phyloP scores from a whole-genome alignment of 1,284 basidiomycete genomes.

The Ceratobasidium sp. region DNA sequence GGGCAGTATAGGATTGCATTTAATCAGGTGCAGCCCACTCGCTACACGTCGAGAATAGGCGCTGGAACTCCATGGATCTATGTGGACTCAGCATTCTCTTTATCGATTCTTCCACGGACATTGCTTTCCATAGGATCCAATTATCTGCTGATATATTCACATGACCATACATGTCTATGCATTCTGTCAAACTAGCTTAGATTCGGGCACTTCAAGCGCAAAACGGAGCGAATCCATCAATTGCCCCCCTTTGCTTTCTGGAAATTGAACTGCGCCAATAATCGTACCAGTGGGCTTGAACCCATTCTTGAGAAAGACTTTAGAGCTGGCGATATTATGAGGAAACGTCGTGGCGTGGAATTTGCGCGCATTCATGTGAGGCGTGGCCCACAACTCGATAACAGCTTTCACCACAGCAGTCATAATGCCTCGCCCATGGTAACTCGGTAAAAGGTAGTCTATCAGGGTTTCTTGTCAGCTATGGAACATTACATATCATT shows the following conservation, averaged over 20 bases:
- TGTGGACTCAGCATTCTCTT: too few species aligned
- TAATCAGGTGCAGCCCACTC: too few species aligned
- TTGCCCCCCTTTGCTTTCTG: slow-evolving; percentile 24
- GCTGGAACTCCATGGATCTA: too few species aligned
- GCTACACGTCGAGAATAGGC: too few species aligned
- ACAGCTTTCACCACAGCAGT: slow-evolving; percentile 60
- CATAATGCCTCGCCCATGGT: slow-evolving; percentile 73
- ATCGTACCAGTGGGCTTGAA: slow-evolving; percentile 52
- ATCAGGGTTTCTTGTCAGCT: not conserved
- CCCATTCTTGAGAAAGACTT: slow-evolving; percentile 69
- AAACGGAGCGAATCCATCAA: slow-evolving; percentile 4
- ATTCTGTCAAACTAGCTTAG: not conserved
- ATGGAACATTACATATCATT: not conserved
- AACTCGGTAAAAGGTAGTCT: slow-evolving; percentile 63
- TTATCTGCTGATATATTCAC: too few species aligned
- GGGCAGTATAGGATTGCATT: too few species aligned
- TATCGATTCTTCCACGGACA: too few species aligned
- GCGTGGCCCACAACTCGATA: slow-evolving; percentile 62
- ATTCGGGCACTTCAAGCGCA: slow-evolving; percentile 1
- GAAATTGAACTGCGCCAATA: slow-evolving; percentile 4
- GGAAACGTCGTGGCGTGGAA: slow-evolving; percentile 56
- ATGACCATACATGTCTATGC: too few species aligned
- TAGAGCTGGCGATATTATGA: slow-evolving; percentile 62
- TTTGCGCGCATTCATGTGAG: slow-evolving; percentile 60
- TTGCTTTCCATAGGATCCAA: too few species aligned